Base-by-base conservation (phyloP, 257 asterid species). In the Lycium barbarum region DNA sequence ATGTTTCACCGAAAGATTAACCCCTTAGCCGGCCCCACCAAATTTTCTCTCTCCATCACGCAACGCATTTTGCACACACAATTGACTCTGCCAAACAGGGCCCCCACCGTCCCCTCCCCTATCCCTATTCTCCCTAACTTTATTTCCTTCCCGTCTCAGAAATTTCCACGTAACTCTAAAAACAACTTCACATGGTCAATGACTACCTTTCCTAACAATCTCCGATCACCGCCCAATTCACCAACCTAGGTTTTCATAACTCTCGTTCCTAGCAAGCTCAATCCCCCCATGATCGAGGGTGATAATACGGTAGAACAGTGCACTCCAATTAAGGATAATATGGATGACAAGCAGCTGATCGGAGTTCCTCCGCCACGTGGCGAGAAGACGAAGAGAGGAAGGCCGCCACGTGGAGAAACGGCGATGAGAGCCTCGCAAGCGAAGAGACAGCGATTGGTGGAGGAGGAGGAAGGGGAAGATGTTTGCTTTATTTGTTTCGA, bases 401-500 rank as follows among this genome's bases (percentile, higher is more conserved):
- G 98, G 20, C 98, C 98, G 78, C 90, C 93, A 3, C 91, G 85
- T 89, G 97, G 93, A 55, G 90, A 26, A 26, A 26, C 74, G 20
- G 85, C 22, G 62, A 84, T 85, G 63, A 87, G 88, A 54, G 97
- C 91, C 71, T 92, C 90, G 17, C 90, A 86, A 13, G 86, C 88
- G 83, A 86, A 84, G 63, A 91, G 86, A 81, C 78, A 49, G 65
- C 79, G 84, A 36, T 26, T 26, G 33, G 33, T 26, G 33, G 85
- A 72, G 51, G 94, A 83, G 79, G 79, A 93, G 87, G 98, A 92
- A 86, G 98, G 92, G 80, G 99, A 95, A 70, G 99, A 96, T 80
- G 98, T 95, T 22, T 96, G 99, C 91, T 96, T 96, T 82, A 95
- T 96, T 53, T 96, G 99, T 93, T 96, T 95, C 26, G 99, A 96